Evolutionary conservation across 2,329 filamentous ascomycete species (phyloP).

Genomic region (Metarhizium brunneum): DNA sequence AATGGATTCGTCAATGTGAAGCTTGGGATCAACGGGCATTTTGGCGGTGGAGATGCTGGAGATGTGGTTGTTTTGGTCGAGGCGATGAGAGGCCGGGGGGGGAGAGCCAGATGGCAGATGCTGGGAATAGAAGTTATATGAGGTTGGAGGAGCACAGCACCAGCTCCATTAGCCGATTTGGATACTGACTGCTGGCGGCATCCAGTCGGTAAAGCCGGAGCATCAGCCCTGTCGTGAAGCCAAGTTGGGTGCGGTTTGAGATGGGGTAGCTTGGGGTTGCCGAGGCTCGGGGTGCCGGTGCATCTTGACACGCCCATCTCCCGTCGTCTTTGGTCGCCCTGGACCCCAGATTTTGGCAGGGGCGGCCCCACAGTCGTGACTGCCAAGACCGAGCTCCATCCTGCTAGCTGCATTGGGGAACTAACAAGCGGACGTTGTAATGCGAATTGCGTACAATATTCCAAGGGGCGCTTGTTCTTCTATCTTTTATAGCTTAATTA

Average conservation of each 20-base stretch:
- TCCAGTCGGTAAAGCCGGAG: neutral
- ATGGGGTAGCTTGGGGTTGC: neutral
- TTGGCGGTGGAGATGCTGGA: neutral
- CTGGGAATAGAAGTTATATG: neutral
- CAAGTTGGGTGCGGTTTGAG: neutral
- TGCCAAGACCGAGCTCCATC: no score
- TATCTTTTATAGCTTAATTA: no score
- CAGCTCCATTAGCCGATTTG: neutral
- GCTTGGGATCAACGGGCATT: slow-evolving; percentile 13
- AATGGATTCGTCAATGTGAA: slow-evolving; percentile 10
- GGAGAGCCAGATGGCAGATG: neutral
- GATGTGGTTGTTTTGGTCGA: neutral
- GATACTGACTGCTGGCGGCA: neutral
- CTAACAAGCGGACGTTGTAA: no score
- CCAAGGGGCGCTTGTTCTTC: no score
- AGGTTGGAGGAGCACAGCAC: neutral
- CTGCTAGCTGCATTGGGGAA: no score
- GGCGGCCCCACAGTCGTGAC: no score
- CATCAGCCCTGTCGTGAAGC: neutral
- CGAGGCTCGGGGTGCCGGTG: neutral
- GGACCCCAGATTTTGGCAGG: no score
- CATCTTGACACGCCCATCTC: neutral
- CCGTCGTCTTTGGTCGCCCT: no score
- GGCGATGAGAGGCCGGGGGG: neutral
- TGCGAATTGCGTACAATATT: no score